A percentile compares a stretch with the other conserved stretches of the same genome.
These are phyloP conservation scores for Avena eriantha DNA, from an alignment of 176 grass and related monocot genomes.

Conservation along the genomic window DNA sequence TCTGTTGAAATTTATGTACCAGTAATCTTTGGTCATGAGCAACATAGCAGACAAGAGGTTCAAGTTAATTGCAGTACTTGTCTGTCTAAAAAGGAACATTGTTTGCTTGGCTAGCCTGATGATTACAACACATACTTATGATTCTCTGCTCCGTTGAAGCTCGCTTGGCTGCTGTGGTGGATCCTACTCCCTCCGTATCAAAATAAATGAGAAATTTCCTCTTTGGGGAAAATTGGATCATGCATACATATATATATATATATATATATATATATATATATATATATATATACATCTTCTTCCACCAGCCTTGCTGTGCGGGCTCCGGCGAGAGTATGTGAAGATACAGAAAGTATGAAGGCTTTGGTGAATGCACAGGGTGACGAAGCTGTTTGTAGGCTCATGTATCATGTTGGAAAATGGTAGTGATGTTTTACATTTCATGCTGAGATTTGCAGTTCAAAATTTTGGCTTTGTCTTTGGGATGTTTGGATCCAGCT, in stretches of 20 bases:
- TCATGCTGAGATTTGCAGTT: background rate
- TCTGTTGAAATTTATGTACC: background rate
- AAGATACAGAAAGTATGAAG: conserved; percentile 10
- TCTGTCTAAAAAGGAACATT: background rate
- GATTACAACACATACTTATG: background rate
- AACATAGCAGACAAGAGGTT: background rate
- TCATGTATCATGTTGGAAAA: background rate
- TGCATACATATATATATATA: background rate
- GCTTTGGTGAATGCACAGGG: background rate
- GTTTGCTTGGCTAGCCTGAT: conserved; percentile 1
- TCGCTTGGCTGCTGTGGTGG: background rate
- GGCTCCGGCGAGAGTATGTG: background rate
- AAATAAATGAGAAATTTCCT: background rate
- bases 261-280: background rate
- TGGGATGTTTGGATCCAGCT: background rate
- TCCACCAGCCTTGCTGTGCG: background rate
- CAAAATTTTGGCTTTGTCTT: background rate
- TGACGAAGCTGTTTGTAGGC: background rate
- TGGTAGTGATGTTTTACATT: background rate
- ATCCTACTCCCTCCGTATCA: background rate
- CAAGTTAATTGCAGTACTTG: too few relatives aligned
- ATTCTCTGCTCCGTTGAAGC: conserved; percentile 16
- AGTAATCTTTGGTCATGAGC: background rate
- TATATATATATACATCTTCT: background rate
- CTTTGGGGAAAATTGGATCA: background rate